Conservation (phyloP, 108 stramenopile genomes). For the Fragilaria radians region DNA sequence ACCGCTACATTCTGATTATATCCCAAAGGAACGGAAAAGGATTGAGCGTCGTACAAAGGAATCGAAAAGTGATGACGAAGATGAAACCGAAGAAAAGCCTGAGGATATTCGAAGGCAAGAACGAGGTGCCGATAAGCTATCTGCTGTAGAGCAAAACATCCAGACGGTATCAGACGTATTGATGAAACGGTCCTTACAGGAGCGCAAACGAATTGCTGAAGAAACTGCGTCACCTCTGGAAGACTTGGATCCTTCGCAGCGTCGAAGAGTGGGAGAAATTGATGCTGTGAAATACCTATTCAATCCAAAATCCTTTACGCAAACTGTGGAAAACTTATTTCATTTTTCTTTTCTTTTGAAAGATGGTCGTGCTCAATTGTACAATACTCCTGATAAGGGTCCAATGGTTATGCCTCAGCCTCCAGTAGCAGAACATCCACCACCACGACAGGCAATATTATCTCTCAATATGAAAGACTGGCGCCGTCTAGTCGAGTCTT, state of each 20-base stretch:
- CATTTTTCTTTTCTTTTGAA: constrained; percentile 78
- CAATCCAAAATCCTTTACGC: constrained; percentile 80
- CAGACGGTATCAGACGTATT: constrained; percentile 23
- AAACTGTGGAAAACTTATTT: constrained; percentile 88
- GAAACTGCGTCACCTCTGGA: constrained; percentile 8
- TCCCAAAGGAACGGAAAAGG: constrained; percentile 46
- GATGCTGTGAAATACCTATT: constrained; percentile 54
- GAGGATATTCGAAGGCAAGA: constrained; percentile 42
- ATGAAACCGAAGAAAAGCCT: constrained; percentile 50
- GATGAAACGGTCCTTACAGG: constrained; percentile 10
- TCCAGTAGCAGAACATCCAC: not conserved
- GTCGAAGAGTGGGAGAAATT: constrained; percentile 24
- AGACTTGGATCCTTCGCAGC: constrained; percentile 14
- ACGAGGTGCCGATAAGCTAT: constrained; percentile 57
- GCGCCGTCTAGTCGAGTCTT: constrained; percentile 55
- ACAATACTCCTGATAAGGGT: constrained; percentile 1
- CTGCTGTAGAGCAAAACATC: constrained; percentile 62
- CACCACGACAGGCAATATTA: constrained; percentile 58
- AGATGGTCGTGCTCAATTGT: constrained; percentile 34
- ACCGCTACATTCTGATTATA: constrained; percentile 36
- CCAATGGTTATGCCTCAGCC: constrained; percentile 5
- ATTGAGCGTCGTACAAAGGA: constrained; percentile 18
- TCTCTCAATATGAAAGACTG: constrained; percentile 71
- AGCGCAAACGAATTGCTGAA: constrained; percentile 4
- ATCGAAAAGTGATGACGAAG: constrained; percentile 22